Percentiles rank a stretch among this genome's conserved stretches.
phyloP scores from a whole-genome alignment of 1,284 basidiomycete species.

The Rhodotorula sp. region DNA sequence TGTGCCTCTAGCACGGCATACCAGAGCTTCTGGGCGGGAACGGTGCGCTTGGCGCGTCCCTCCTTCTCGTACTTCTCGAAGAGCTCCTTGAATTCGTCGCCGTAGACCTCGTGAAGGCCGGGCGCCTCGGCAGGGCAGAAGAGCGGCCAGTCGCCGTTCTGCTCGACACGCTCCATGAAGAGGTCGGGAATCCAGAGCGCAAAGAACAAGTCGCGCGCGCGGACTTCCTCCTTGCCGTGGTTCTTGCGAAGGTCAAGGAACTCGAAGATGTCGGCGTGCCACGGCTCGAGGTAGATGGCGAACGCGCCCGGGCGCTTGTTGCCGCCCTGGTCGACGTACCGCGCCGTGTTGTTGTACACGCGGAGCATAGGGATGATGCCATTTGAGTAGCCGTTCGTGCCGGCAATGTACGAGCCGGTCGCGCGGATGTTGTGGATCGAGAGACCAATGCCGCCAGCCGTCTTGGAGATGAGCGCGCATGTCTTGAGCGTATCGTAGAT shows the following conservation, averaged over 20 bases:
- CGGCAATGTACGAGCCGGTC: constrained; percentile 67
- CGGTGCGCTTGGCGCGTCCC: constrained; percentile 79
- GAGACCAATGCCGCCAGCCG: constrained; percentile 95
- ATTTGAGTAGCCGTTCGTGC: constrained; percentile 73
- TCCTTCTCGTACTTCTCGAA: constrained; percentile 90
- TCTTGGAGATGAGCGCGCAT: constrained; percentile 99
- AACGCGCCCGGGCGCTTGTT: constrained; percentile 99
- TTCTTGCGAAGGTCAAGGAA: constrained; percentile 99
- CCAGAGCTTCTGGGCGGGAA: constrained; percentile 98
- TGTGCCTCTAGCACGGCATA: constrained; percentile 96
- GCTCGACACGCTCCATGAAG: constrained; percentile 94
- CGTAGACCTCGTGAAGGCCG: constrained; percentile 83
- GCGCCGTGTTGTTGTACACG: constrained; percentile 95
- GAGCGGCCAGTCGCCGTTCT: constrained; percentile 85
- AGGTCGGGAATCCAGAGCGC: constrained; percentile 96
- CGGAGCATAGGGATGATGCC: constrained; percentile 99
- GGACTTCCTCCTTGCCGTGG: constrained; percentile 97
- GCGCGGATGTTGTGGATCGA: constrained; percentile 96
- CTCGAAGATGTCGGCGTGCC: constrained; percentile 92
- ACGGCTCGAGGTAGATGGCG: constrained; percentile 55
- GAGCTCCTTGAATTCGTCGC: constrained; percentile 85
- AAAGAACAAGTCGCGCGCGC: constrained; percentile 97
- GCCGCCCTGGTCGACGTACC: constrained; percentile 98
- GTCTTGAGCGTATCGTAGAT: constrained; percentile 99
- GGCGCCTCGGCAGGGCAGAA: constrained; percentile 99